phyloP scores from a whole-genome alignment of 352 stramenopile genomes.

The Blastocystis sp. region DNA sequence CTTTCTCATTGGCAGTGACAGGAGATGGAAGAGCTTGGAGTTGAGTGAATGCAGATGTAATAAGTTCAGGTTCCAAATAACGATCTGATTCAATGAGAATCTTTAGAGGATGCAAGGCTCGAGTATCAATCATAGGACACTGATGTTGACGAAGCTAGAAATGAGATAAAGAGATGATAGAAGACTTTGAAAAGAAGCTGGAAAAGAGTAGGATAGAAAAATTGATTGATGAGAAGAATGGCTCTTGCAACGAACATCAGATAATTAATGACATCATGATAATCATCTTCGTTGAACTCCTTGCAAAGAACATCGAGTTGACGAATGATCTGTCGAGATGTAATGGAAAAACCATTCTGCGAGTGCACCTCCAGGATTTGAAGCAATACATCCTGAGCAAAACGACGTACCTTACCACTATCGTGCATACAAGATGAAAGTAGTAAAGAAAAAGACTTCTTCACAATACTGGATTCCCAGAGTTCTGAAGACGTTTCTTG shows the following conservation, averaged over 20 bases:
- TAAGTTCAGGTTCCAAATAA: neutral
- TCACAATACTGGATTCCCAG: slow-evolving; percentile 20
- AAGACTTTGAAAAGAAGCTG: neutral
- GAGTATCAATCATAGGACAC: neutral
- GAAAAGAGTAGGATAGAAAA: slow-evolving; percentile 1
- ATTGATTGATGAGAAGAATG: neutral
- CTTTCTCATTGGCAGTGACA: neutral
- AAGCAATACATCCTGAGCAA: neutral
- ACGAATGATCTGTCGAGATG: slow-evolving; percentile 1
- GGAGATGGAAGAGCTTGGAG: neutral
- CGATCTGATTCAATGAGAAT: neutral
- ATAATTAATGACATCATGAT: slow-evolving; percentile 25
- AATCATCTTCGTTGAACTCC: slow-evolving; percentile 21
- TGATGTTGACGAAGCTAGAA: neutral
- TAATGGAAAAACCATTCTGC: neutral
- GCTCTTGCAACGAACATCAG: neutral
- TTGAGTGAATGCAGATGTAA: neutral
- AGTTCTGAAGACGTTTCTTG: slow-evolving; percentile 22
- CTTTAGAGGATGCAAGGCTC: neutral
- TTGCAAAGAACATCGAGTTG: slow-evolving; percentile 8
- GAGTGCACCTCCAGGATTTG: neutral
- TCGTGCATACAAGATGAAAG: slow-evolving; percentile 25
- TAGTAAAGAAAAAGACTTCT: slow-evolving; percentile 10
- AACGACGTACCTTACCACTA: slow-evolving; percentile 8
- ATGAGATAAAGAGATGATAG: neutral